These are phyloP conservation scores for Annulohypoxylon nitens DNA, from an alignment of 495 filamentous ascomycete genomes.

Conservation along the genomic window DNA sequence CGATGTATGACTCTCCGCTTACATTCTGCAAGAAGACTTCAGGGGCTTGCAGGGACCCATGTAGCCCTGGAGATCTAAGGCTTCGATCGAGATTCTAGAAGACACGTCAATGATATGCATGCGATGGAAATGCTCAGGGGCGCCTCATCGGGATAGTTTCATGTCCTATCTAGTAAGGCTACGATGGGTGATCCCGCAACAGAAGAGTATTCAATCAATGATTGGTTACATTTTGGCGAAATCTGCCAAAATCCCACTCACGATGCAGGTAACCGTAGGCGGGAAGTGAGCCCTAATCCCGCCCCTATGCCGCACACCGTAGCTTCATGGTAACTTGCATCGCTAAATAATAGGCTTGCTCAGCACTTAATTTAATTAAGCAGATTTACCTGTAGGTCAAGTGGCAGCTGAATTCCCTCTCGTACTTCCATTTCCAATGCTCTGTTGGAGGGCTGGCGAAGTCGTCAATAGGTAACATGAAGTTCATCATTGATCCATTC, in stretches of 20 bases:
- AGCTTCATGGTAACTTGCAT: constrained; percentile 40
- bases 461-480: constrained; percentile 6
- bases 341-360: constrained; percentile 39
- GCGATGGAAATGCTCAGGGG: constrained; percentile 40
- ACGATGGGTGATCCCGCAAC: constrained; percentile 30
- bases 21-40: constrained; percentile 3
- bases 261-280: constrained; percentile 49
- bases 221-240: constrained; percentile 50
- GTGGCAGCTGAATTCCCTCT: not conserved
- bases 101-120: constrained; percentile 35
- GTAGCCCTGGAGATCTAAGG: constrained; percentile 28
- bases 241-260: constrained; percentile 42
- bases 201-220: constrained; percentile 31
- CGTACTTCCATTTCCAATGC: not conserved
- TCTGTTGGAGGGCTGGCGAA: not conserved
- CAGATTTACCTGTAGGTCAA: not conserved
- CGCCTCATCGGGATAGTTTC: constrained; percentile 38
- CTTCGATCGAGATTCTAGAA: constrained; percentile 53
- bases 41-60: constrained; percentile 19
- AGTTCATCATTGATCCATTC: constrained; percentile 1
- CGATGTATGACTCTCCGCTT: not conserved
- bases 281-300: constrained; percentile 48
- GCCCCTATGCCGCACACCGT: constrained; percentile 47
- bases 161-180: constrained; percentile 41
- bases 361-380: constrained; percentile 3